Evolutionary conservation across 2,329 filamentous ascomycete genomes (phyloP), one percentile per base, ranked within the genome.

Genomic region (Colletotrichum phormii): DNA sequence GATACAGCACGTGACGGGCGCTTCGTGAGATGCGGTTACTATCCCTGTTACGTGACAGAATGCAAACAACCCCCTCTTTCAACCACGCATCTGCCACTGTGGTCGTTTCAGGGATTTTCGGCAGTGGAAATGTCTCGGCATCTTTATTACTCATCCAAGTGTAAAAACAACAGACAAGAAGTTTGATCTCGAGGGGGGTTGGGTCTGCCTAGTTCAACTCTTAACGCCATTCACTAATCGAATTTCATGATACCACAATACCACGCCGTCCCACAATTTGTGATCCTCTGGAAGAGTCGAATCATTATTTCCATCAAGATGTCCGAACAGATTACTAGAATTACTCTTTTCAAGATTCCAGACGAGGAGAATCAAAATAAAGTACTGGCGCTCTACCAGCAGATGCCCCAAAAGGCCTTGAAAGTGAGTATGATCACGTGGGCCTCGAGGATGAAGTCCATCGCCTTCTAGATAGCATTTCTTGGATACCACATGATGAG

Each of bases 271-370:
- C 3, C 42, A 6, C 18, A 4, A n/a, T 6, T 2, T 46, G 18
- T n/a, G 42, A 9, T 9, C 15, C 42, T n/a, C 42, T 9, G 8
- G 0, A n/a, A 46, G 3, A 46, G 13, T 18, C 42, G 15, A 18
- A 7, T 46, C 8, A n/a, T 46, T 9, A 46, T 0, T 18, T 46
- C 18, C 18, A 18, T 29, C 8, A 49, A 46, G 13, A 68, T 74
- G 72, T 7, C 77, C 12, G 55, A 22, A 31, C 29, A 55, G 1
- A 74, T 79, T 61, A 71, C 78, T 13, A 77, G 82, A 22, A 76
- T 84, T 9, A 84, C 82, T 2, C 77, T 84, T 2, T 84, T 84
- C 78, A 84, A 84, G 72, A 79, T 84, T 6, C 77, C 79, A 29
- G 75, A 76, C 3, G 74, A 76, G 29, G 81, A 79, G 11, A 78